Conservation (phyloP, 345 rosid species). For the Eucalyptus sp. region DNA sequence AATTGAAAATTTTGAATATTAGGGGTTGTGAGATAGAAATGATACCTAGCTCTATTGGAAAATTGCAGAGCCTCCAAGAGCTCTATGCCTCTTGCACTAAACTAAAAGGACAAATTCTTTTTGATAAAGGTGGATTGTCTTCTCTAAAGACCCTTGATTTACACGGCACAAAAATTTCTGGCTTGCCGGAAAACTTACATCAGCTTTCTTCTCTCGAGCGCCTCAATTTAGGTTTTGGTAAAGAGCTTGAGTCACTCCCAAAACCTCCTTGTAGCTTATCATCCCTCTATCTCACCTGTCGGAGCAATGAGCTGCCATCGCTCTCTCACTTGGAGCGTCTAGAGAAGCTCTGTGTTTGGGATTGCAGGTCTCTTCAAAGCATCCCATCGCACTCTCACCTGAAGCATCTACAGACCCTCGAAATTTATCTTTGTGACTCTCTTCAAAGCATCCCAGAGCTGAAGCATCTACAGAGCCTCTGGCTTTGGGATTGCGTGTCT, state of each 20-base stretch:
- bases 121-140: no score
- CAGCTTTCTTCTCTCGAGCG: no score
- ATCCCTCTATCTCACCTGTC: rapidly evolving
- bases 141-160: no score
- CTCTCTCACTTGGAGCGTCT: neutral
- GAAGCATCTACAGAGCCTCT: rapidly evolving
- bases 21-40: rapidly evolving
- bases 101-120: no score
- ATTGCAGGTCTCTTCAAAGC: neutral
- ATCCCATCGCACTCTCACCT: neutral
- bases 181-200: no score
- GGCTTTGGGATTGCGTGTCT: rapidly evolving
- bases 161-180: no score
- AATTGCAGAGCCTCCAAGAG: neutral
- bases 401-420: rapidly evolving
- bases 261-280: neutral
- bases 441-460: no score
- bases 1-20: neutral
- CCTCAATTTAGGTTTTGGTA: no score
- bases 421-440: rapidly evolving
- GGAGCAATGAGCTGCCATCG: neutral
- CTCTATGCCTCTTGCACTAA: rapidly evolving
- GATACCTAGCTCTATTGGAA: neutral
- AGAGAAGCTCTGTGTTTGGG: rapidly evolving
- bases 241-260: neutral